Evolutionary conservation across 176 grass and related monocot species (phyloP).

Genomic region (Raddia distichophylla): DNA sequence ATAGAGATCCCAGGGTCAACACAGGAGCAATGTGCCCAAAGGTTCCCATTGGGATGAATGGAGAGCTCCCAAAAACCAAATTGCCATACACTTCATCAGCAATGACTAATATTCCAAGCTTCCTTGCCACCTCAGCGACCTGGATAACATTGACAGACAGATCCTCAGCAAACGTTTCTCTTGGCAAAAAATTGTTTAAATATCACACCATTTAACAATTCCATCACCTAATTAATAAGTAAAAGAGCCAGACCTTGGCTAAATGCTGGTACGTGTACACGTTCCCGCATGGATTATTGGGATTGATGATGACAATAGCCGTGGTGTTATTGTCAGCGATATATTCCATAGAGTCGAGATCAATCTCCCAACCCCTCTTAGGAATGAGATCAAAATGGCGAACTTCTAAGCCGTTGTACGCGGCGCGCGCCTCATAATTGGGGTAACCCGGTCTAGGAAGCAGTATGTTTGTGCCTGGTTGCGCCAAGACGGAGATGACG

Average conservation of each 20-base stretch:
- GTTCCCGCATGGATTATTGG: constrained; percentile 67
- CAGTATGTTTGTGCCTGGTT: constrained; percentile 58
- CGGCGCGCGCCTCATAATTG: constrained; percentile 39
- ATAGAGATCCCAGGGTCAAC: constrained; percentile 57
- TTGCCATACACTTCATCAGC: constrained; percentile 70
- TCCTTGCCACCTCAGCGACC: constrained; percentile 57
- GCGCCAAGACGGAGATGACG: constrained; percentile 40
- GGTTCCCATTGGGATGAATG: constrained; percentile 59
- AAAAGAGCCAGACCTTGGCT: constrained; percentile 29
- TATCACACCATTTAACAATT: neutral
- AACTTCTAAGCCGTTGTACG: constrained; percentile 39
- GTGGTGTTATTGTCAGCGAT: constrained; percentile 65
- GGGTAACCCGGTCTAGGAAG: constrained; percentile 62
- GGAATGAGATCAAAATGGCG: constrained; percentile 56
- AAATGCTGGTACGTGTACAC: constrained; percentile 60
- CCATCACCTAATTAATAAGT: neutral
- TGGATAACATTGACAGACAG: neutral
- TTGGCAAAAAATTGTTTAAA: neutral
- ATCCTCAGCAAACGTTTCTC: neutral
- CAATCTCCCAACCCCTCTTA: constrained; percentile 59
- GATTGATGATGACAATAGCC: constrained; percentile 62
- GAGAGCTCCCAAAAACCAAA: constrained; percentile 46
- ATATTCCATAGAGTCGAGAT: constrained; percentile 48
- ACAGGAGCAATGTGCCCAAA: constrained; percentile 56
- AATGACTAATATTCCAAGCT: constrained; percentile 64